These are phyloP conservation scores for Roridomyces roridus DNA, from an alignment of 768 basidiomycete genomes.

Conservation along the genomic window DNA sequence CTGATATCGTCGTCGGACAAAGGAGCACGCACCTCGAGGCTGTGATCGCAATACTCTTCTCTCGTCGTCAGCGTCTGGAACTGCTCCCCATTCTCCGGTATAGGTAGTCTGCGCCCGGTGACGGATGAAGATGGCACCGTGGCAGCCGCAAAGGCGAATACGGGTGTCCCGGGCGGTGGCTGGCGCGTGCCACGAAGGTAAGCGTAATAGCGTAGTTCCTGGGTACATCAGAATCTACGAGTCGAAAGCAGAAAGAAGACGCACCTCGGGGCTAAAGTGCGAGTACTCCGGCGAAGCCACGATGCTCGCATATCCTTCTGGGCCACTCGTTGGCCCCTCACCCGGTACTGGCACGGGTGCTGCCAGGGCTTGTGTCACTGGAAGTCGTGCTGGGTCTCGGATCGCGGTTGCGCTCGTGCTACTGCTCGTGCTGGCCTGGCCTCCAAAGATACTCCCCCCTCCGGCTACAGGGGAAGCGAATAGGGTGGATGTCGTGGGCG, in stretches of 20 bases:
- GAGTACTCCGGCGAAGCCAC: conserved; percentile 34
- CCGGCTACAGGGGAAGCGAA: background rate
- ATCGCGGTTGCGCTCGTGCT: conserved; percentile 5
- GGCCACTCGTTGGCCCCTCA: conserved; percentile 8
- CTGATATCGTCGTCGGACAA: background rate
- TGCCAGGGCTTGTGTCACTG: conserved; percentile 35
- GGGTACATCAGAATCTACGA: background rate
- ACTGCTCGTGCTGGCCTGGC: conserved; percentile 5
- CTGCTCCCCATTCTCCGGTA: conserved; percentile 28
- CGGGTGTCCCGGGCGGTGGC: conserved; percentile 17
- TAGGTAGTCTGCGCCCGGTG: conserved; percentile 6
- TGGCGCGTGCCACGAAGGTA: conserved; percentile 34
- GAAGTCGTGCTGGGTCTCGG: conserved; percentile 25
- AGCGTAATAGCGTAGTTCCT: conserved; percentile 42
- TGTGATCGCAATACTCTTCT: conserved; percentile 42
- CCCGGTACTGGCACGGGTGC: conserved; percentile 19
- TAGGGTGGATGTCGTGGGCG: no score
- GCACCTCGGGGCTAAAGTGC: conserved; percentile 41
- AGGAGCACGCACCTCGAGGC: conserved; percentile 42
- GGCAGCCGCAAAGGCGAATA: background rate
- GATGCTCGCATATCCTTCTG: conserved; percentile 35
- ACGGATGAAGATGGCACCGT: background rate
- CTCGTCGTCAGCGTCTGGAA: conserved; percentile 38
- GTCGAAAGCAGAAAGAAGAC: background rate
- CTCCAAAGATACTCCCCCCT: background rate